A percentile compares a stretch with the other conserved stretches of the same genome.
Evolutionary conservation across 371 early-diverging fungal genomes (phyloP).

Genomic region (Lichtheimia ramosa): DNA sequence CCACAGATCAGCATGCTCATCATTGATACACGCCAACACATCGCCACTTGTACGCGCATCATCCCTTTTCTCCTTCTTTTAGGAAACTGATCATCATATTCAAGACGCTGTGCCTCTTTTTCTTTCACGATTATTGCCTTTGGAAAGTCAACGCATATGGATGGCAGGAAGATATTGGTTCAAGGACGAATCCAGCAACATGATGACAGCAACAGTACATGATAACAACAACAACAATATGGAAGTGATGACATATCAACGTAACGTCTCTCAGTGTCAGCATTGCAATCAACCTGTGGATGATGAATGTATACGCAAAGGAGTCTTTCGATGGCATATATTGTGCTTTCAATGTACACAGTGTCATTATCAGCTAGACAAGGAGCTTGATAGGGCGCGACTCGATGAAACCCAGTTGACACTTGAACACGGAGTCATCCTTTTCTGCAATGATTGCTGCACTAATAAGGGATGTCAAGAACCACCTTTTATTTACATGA

Average conservation of each 20-base stretch:
- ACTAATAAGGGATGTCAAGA: conserved; percentile 7
- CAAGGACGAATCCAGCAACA: conserved; percentile 27
- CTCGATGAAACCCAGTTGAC: conserved; percentile 28
- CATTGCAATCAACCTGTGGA: conserved; percentile 75
- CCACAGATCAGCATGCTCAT: too few relatives aligned
- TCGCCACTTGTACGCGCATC: not conserved
- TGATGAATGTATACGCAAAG: conserved; percentile 72
- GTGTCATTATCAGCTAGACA: conserved; percentile 54
- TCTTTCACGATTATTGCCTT: conserved; percentile 53
- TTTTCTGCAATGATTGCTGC: conserved; percentile 34
- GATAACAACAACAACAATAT: not conserved
- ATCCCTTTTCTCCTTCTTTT: not conserved
- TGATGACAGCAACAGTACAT: not conserved
- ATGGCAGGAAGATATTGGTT: conserved; percentile 44
- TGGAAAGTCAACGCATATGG: conserved; percentile 57
- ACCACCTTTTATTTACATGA: conserved; percentile 1
- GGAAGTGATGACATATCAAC: too few relatives aligned
- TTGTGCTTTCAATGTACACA: conserved; percentile 70
- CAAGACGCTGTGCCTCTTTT: conserved; percentile 52
- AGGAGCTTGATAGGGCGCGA: conserved; percentile 47
- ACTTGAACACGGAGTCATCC: conserved; percentile 41
- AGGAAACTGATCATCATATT: conserved; percentile 29
- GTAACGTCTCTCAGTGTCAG: conserved; percentile 38
- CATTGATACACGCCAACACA: too few relatives aligned
- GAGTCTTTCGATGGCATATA: conserved; percentile 68